These are phyloP conservation scores for Halenospora varia DNA, from an alignment of 495 filamentous ascomycete genomes.

Conservation along the genomic window DNA sequence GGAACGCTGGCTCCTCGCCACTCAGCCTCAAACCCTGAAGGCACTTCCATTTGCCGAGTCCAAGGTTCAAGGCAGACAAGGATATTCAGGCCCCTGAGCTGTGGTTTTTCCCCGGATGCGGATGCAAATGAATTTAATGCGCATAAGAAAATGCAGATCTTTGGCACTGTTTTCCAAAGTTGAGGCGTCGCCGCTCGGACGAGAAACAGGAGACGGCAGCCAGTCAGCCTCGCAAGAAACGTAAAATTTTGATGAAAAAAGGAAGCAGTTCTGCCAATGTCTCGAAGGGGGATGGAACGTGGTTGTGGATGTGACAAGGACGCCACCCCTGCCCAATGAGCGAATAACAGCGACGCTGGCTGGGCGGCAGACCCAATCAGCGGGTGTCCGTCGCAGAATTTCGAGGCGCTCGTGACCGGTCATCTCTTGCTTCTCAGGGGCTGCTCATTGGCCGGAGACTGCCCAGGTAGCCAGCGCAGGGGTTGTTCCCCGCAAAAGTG, in stretches of 20 bases:
- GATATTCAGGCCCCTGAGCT: too few relatives aligned
- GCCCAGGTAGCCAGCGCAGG: not conserved
- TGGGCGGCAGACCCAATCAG: slow-evolving; percentile 1
- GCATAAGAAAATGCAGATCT: slow-evolving; percentile 3
- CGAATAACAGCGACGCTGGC: not conserved
- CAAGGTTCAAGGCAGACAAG: too few relatives aligned
- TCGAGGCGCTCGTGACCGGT: slow-evolving; percentile 13
- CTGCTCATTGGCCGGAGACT: slow-evolving; percentile 4
- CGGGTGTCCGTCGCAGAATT: not conserved
- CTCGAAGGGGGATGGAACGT: slow-evolving; percentile 12
- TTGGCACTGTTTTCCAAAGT: not conserved
- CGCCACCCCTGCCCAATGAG: not conserved
- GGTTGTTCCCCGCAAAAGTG: slow-evolving; percentile 15
- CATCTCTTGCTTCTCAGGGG: not conserved
- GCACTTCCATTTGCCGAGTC: too few relatives aligned
- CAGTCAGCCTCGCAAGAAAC: slow-evolving; percentile 23
- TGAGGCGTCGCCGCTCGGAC: not conserved
- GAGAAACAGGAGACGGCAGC: not conserved
- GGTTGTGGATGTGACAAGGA: not conserved
- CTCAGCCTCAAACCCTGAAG: not conserved
- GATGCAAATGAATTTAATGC: not conserved
- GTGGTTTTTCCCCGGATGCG: not conserved
- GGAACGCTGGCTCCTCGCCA: not conserved
- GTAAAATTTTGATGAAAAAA: slow-evolving; percentile 23
- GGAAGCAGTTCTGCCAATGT: slow-evolving; percentile 15